Percentiles rank a stretch among this genome's conserved stretches.
phyloP scores from a whole-genome alignment of 805 yeast genomes.

The Candida krabiensis region DNA sequence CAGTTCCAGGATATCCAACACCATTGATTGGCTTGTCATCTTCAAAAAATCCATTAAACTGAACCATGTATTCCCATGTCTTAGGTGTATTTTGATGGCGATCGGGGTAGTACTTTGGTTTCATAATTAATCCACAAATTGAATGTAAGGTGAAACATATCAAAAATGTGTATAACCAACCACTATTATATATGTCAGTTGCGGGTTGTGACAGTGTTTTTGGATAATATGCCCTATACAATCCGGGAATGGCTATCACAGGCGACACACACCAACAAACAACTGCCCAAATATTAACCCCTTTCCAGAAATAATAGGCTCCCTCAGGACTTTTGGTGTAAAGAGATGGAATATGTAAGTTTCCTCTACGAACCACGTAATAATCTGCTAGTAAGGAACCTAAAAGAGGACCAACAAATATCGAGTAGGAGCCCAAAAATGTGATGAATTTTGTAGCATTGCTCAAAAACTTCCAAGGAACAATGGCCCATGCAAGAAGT shows the following conservation, averaged over 20 bases:
- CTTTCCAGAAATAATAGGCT: constrained; percentile 16
- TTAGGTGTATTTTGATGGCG: constrained; percentile 20
- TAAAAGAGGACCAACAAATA: constrained; percentile 21
- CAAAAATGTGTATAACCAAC: constrained; percentile 22
- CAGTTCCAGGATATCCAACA: constrained; percentile 20
- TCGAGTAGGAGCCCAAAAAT: constrained; percentile 20
- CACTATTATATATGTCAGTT: constrained; percentile 19
- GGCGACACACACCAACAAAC: constrained; percentile 21
- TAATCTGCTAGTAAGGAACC: constrained; percentile 21
- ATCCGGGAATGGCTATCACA: constrained; percentile 25
- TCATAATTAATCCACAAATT: constrained; percentile 11
- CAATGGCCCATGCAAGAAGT: constrained; percentile 21
- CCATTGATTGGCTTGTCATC: constrained; percentile 24
- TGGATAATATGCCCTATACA: constrained; percentile 26
- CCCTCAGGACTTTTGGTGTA: constrained; percentile 13
- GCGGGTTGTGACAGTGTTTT: constrained; percentile 16
- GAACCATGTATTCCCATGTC: constrained; percentile 23
- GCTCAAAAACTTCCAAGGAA: constrained; percentile 21
- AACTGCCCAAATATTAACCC: constrained; percentile 17
- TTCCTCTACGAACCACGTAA: constrained; percentile 18
- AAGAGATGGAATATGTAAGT: constrained; percentile 16
- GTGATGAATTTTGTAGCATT: constrained; percentile 21
- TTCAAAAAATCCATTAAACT: constrained; percentile 22
- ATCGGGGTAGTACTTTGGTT: constrained; percentile 22
- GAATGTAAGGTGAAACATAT: constrained; percentile 16